phyloP scores from a whole-genome alignment of 768 basidiomycete genomes.

The Lactarius indigo region DNA sequence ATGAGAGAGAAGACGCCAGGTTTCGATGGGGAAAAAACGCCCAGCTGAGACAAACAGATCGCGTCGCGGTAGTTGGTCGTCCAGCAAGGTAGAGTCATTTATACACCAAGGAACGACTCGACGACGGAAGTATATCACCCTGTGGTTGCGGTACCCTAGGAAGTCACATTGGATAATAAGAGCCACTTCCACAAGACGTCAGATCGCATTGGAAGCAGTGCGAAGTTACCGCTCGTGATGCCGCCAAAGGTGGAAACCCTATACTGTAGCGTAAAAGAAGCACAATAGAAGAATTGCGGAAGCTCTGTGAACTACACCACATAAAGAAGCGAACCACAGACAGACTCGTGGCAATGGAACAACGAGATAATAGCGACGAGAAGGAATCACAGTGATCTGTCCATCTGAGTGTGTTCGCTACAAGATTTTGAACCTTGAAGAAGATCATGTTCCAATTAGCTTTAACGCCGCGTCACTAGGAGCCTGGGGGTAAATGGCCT shows the following conservation, averaged over 20 bases:
- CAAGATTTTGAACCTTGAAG: not conserved
- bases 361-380: not conserved
- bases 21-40: not conserved
- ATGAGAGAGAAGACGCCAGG: not conserved
- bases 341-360: not conserved
- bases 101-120: not conserved
- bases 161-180: not conserved
- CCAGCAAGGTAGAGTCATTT: not conserved
- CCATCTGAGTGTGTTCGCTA: not conserved
- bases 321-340: not conserved
- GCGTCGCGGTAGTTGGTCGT: not conserved
- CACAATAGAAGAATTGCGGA: not conserved
- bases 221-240: not conserved
- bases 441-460: not conserved
- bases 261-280: not conserved
- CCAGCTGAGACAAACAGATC: not conserved
- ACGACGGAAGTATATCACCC: not conserved
- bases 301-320: not conserved
- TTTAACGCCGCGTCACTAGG: not conserved
- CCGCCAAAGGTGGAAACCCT: not conserved
- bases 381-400: not conserved
- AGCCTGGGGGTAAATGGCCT: not conserved
- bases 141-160: not conserved
- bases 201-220: not conserved
- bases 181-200: not conserved